Evolutionary conservation across 2,329 filamentous ascomycete genomes (phyloP).

Genomic region (Claviceps lovelessii): DNA sequence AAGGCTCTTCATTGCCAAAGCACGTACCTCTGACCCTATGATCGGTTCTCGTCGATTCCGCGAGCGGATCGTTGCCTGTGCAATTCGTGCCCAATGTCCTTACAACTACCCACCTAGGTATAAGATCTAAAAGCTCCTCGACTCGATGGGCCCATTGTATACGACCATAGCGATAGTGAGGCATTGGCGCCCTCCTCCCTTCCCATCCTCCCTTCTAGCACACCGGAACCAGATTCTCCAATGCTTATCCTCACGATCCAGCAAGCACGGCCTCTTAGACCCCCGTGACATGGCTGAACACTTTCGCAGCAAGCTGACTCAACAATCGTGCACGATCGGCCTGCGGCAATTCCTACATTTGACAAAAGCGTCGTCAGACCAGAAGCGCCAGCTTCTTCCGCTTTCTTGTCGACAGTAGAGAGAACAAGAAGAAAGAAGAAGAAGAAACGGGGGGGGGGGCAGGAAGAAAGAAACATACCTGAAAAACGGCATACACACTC

Average conservation of each 20-base stretch:
- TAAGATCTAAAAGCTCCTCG: not conserved
- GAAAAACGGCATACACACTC: constrained; percentile 86
- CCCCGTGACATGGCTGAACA: constrained; percentile 68
- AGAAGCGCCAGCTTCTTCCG: not conserved
- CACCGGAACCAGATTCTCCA: not conserved
- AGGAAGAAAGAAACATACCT: constrained; percentile 21
- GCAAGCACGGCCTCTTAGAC: constrained; percentile 1
- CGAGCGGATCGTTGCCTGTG: not conserved
- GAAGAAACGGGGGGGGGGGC: no score
- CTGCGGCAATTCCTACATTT: constrained; percentile 60
- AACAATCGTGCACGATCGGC: constrained; percentile 67
- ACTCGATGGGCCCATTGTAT: not conserved
- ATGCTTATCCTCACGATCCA: not conserved
- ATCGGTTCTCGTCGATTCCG: not conserved
- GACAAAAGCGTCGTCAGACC: not conserved
- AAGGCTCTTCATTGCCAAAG: no score
- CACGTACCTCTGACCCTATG: not conserved
- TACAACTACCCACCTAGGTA: not conserved
- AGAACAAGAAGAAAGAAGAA: no score
- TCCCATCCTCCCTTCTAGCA: no score
- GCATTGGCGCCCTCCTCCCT: not conserved
- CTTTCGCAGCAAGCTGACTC: constrained; percentile 69
- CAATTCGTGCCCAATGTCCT: not conserved
- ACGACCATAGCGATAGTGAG: not conserved
- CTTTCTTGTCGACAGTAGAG: no score